Percentiles rank a stretch among this genome's conserved stretches.
Evolutionary conservation across 768 basidiomycete genomes (phyloP).

Genomic region (Boletus huronensis): DNA sequence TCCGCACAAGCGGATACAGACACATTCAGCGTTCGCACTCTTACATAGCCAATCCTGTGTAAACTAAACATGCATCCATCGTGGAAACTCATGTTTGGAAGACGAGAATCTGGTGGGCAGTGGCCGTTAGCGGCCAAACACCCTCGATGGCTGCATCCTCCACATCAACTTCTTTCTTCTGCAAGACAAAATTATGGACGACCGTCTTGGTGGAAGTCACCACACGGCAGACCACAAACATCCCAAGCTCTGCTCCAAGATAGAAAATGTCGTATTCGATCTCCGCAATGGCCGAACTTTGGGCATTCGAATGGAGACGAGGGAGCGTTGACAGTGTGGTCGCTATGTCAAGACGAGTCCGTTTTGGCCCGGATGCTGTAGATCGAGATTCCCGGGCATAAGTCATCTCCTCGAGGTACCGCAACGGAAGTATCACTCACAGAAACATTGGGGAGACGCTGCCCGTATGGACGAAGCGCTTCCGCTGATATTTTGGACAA

Average conservation of each 20-base stretch:
- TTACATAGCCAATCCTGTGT: background rate
- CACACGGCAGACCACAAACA: slow-evolving; percentile 27
- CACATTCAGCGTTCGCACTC: too few relatives aligned
- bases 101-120: slow-evolving; percentile 32
- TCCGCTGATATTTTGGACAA: background rate
- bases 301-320: slow-evolving; percentile 18
- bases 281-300: slow-evolving; percentile 3
- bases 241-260: slow-evolving; percentile 26
- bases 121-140: slow-evolving; percentile 30
- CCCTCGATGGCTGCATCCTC: slow-evolving; percentile 29
- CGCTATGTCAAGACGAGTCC: slow-evolving; percentile 27
- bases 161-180: slow-evolving; percentile 26
- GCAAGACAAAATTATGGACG: slow-evolving; percentile 31
- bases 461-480: background rate
- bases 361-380: slow-evolving; percentile 19
- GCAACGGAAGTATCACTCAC: slow-evolving; percentile 13
- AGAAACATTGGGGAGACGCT: slow-evolving; percentile 4
- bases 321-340: slow-evolving; percentile 26
- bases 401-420: background rate
- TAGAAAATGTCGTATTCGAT: slow-evolving; percentile 31
- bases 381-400: background rate
- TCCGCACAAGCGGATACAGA: background rate
- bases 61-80: background rate
- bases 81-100: slow-evolving; percentile 18
- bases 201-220: slow-evolving; percentile 16